Percentiles rank a stretch among this genome's conserved stretches.
Conservation (phyloP, 257 asterid species). For the Linderniella brevidens region DNA sequence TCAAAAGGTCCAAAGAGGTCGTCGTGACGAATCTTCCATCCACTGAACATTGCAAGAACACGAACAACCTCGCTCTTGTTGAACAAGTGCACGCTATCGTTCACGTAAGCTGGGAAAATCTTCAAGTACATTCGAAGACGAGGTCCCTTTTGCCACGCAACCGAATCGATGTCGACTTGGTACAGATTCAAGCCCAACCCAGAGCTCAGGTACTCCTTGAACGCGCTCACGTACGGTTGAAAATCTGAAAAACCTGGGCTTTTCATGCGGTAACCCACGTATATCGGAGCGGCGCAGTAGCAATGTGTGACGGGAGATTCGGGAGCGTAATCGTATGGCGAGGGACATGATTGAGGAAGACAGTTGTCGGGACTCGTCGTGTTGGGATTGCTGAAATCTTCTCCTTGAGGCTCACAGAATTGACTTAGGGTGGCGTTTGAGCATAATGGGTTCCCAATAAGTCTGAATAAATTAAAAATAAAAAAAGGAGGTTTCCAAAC, state of each 20-base stretch:
- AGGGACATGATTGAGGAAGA: conserved; percentile 38
- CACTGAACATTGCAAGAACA: conserved; percentile 46
- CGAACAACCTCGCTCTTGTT: conserved; percentile 52
- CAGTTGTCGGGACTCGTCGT: conserved; percentile 22
- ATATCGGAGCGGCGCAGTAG: conserved; percentile 74
- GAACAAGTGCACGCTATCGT: conserved; percentile 17
- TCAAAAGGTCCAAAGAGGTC: conserved; percentile 79
- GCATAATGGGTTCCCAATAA: conserved; percentile 75
- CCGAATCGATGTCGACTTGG: conserved; percentile 46
- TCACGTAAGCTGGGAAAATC: conserved; percentile 43
- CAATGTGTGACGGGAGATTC: conserved; percentile 29
- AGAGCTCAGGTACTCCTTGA: conserved; percentile 35
- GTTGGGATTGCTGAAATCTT: conserved; percentile 17
- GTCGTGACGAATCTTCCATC: conserved; percentile 67
- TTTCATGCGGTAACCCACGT: conserved; percentile 73
- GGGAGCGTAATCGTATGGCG: conserved; percentile 42
- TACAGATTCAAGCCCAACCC: conserved; percentile 41
- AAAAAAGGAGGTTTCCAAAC: neutral
- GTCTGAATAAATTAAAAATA: too few species aligned
- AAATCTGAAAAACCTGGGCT: conserved; percentile 85
- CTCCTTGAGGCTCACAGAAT: conserved; percentile 46
- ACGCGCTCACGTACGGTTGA: conserved; percentile 30
- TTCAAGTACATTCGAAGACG: conserved; percentile 67
- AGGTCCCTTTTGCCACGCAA: conserved; percentile 62
- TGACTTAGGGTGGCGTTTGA: conserved; percentile 12